These are phyloP conservation scores for Phaeophleospora eucalypticola DNA, from an alignment of 2,329 filamentous ascomycete genomes.

Conservation along the genomic window DNA sequence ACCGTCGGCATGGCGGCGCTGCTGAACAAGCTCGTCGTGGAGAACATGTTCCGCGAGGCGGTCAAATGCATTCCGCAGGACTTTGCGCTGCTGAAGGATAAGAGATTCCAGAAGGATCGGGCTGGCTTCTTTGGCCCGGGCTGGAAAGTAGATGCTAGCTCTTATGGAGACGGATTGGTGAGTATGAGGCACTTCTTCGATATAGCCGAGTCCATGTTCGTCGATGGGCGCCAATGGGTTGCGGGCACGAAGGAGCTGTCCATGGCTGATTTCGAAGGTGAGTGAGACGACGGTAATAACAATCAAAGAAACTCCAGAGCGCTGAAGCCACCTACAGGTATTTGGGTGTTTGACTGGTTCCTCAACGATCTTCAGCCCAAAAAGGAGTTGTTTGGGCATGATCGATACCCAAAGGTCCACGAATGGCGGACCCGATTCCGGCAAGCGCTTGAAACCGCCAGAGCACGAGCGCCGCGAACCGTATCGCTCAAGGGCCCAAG, in stretches of 20 bases:
- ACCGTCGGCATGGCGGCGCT: conserved; percentile 50
- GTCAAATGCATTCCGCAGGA: conserved; percentile 55
- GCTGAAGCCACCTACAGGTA: conserved; percentile 11
- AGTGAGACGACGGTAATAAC: neutral
- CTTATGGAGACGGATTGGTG: conserved; percentile 53
- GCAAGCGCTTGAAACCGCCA: conserved; percentile 43
- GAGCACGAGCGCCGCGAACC: conserved; percentile 38
- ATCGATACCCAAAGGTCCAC: conserved; percentile 56
- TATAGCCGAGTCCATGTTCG: conserved; percentile 60
- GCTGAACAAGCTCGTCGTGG: conserved; percentile 54
- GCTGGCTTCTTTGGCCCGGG: conserved; percentile 43
- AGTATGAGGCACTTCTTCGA: conserved; percentile 54
- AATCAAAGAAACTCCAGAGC: neutral
- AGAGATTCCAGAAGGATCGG: conserved; percentile 58
- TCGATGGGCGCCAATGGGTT: conserved; percentile 64
- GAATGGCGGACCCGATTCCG: conserved; percentile 63
- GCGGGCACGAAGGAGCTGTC: conserved; percentile 50
- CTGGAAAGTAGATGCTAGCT: conserved; percentile 40
- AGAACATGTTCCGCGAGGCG: conserved; percentile 54
- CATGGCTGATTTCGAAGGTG: conserved; percentile 61
- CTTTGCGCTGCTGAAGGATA: conserved; percentile 51
- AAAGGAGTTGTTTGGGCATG: conserved; percentile 47
- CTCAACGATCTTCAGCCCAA: conserved; percentile 52
- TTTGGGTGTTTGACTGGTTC: conserved; percentile 58
- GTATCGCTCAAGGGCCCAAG: conserved; percentile 51